Percentiles rank a stretch among this genome's conserved stretches.
Evolutionary conservation across 495 filamentous ascomycete genomes (phyloP).

Genomic region (Massariosphaeria phaeospora): DNA sequence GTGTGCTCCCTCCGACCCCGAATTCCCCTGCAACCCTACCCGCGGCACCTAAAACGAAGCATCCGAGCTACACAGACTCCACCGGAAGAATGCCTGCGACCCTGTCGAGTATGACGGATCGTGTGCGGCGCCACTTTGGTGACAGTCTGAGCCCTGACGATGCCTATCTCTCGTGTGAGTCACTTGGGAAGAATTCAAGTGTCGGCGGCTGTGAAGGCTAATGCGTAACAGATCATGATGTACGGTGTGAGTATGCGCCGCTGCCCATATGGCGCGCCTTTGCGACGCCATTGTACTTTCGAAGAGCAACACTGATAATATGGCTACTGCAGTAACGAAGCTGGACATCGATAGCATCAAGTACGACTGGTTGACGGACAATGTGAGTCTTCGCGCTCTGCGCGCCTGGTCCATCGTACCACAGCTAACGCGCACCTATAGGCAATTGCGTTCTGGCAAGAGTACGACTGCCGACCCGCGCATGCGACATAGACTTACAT

Average conservation of each 20-base stretch:
- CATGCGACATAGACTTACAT: background rate
- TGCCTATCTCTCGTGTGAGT: conserved; percentile 68
- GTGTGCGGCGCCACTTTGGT: conserved; percentile 14
- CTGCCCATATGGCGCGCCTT: background rate
- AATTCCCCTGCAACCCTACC: too few species aligned
- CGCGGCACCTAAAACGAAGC: too few species aligned
- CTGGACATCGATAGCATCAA: conserved; percentile 85
- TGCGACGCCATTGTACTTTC: background rate
- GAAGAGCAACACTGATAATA: background rate
- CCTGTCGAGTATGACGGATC: conserved; percentile 6
- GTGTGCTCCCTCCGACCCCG: too few species aligned
- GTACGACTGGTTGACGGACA: conserved; percentile 97
- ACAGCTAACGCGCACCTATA: conserved; percentile 36
- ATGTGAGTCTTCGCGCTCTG: conserved; percentile 52
- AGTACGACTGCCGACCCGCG: conserved; percentile 52
- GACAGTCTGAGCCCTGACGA: conserved; percentile 58
- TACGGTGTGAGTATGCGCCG: conserved; percentile 56
- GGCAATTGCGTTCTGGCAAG: conserved; percentile 97
- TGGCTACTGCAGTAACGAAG: conserved; percentile 55
- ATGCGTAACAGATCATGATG: conserved; percentile 56
- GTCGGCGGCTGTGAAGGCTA: background rate
- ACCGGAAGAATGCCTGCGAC: background rate
- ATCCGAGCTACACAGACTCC: too few species aligned
- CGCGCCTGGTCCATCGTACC: background rate
- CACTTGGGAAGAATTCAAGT: too few species aligned